These are phyloP conservation scores for Viola odorata DNA, from an alignment of 345 rosid genomes.

Conservation along the genomic window DNA sequence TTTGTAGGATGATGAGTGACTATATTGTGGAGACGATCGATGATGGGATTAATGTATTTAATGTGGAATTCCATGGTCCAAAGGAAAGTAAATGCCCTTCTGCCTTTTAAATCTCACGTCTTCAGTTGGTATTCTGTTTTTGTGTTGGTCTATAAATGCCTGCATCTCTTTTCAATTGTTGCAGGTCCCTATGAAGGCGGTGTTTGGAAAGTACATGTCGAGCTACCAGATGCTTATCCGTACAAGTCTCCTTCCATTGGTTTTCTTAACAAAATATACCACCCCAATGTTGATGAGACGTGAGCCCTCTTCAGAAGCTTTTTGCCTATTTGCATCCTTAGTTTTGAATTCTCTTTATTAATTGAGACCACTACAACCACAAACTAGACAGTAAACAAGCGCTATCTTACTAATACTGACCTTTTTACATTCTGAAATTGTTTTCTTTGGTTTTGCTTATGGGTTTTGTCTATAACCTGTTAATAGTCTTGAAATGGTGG, in stretches of 20 bases:
- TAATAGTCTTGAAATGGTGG: too few species aligned
- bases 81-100: constrained; percentile 47
- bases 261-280: constrained; percentile 33
- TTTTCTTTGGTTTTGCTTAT: background rate
- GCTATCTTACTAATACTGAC: too few species aligned
- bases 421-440: background rate
- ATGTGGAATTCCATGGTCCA: constrained; percentile 68
- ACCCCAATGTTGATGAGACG: constrained; percentile 41
- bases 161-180: background rate
- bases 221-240: constrained; percentile 38
- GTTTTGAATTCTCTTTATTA: too few species aligned
- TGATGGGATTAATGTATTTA: constrained; percentile 66
- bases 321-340: background rate
- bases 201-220: constrained; percentile 35
- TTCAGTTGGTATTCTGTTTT: background rate
- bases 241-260: constrained; percentile 38
- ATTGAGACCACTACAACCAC: too few species aligned
- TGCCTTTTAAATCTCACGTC: background rate
- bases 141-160: background rate
- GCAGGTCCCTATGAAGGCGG: constrained; percentile 35
- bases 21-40: constrained; percentile 64
- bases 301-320: constrained; percentile 14
- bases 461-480: too few species aligned
- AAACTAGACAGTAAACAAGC: background rate
- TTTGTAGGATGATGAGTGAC: constrained; percentile 65